Percentiles rank a stretch among this genome's conserved stretches.
phyloP scores from a whole-genome alignment of 768 basidiomycete species.

The Boletus rubropictus region DNA sequence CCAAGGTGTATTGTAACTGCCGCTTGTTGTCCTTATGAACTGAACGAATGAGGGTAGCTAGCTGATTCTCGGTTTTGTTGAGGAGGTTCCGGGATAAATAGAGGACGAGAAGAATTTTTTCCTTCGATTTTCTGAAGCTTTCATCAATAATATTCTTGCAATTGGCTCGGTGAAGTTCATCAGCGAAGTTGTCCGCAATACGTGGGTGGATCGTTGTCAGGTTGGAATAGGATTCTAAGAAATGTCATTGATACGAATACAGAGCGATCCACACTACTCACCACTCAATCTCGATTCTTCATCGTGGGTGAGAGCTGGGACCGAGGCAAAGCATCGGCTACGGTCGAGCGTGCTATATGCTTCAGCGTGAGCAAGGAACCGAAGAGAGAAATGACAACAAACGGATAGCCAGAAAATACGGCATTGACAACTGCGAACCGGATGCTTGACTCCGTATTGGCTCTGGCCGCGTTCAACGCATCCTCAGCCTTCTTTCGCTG shows the following conservation, averaged over 20 bases:
- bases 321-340: slow-evolving; percentile 10
- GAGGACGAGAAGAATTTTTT: slow-evolving; percentile 17
- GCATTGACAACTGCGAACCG: slow-evolving; percentile 24
- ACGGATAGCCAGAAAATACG: slow-evolving; percentile 25
- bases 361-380: background rate
- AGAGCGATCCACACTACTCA: background rate
- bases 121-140: slow-evolving; percentile 21
- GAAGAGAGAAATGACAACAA: slow-evolving; percentile 1
- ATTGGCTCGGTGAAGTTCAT: slow-evolving; percentile 15
- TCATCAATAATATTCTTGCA: slow-evolving; percentile 15
- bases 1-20: slow-evolving; percentile 11
- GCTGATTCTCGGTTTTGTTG: slow-evolving; percentile 12
- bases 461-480: slow-evolving; percentile 6
- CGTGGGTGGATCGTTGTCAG: slow-evolving; percentile 14
- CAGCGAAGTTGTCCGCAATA: slow-evolving; percentile 15
- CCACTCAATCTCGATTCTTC: slow-evolving; percentile 15
- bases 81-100: slow-evolving; percentile 14
- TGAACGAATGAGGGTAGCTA: slow-evolving; percentile 9
- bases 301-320: slow-evolving; percentile 9
- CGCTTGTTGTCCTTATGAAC: slow-evolving; percentile 12
- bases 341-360: slow-evolving; percentile 17
- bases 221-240: slow-evolving; percentile 15
- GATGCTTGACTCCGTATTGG: slow-evolving; percentile 15
- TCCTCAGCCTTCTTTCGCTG: slow-evolving; percentile 13
- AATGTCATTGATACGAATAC: background rate